Base-by-base conservation (phyloP, 345 rosid species). In the Carallia pectinifolia region DNA sequence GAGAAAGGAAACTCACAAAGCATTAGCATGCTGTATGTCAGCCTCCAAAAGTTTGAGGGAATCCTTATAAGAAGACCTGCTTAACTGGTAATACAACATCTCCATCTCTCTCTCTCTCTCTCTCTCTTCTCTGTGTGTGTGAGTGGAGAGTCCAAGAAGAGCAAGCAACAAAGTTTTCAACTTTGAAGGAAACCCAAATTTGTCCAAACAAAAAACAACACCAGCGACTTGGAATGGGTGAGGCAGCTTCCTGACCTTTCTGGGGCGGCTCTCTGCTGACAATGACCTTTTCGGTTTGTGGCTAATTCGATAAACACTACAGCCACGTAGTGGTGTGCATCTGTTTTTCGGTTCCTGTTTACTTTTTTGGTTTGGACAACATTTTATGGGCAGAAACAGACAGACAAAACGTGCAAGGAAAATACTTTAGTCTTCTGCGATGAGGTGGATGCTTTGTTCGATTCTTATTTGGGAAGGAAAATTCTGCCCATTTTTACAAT, bases 21-120 rank as follows among this genome's bases (percentile, higher is more conserved):
- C 81, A 84, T 94, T 94, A 19, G 97, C 97, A 79, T 86, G 90
- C 38, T 90, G 92, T 6, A 94, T 84, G 74, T 94, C 97, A 72
- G 93, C 91, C 81, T 94, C 97, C 34, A 94, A 66, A 66, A 81
- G 85, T 68, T 91, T 88, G 70, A 94, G 81, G 27, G 92, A 88
- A 67, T 94, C 98, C 80, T 81, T 86, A 78, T 84, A 86, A 52
- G 77, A 72, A 18, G 81, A 72, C 34, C 59, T 64, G 50, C 36
- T 64, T 55, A 72, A 55, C 62, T 77, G 70, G 60, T 50, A 29
- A 72, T 56, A 38, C 81, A 77, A 63, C 73, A 62, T 72, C 67
- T 77, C 77, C 81, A 72, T 72, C 66, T 39, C 61, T 18, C 31
- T 37, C 63, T 27, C 16, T 27, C 60, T 56, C 60, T 56, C 16